phyloP scores from a whole-genome alignment of 176 grass and related monocot species.

The Carex pumila region DNA sequence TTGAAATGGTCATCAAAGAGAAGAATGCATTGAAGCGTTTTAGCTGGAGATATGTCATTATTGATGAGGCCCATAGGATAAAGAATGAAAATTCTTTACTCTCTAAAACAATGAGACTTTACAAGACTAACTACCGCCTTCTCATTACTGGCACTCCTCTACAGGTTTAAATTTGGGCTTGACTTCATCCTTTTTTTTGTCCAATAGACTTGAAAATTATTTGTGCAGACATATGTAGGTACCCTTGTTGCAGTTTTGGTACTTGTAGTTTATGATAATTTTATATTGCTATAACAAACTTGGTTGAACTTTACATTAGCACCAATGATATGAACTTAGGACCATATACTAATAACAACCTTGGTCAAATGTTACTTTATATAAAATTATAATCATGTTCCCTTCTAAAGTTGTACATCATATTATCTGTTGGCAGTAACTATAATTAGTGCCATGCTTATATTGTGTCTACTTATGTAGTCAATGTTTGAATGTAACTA shows the following conservation, averaged over 20 bases:
- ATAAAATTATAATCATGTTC: background rate
- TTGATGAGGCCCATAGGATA: conserved; percentile 79
- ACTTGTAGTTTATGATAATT: background rate
- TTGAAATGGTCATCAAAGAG: conserved; percentile 87
- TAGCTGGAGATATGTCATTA: conserved; percentile 80
- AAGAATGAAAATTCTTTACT: conserved; percentile 81
- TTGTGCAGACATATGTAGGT: background rate
- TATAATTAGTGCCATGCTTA: background rate
- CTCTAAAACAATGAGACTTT: conserved; percentile 80
- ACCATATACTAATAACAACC: background rate
- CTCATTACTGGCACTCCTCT: conserved; percentile 68
- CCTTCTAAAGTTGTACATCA: background rate
- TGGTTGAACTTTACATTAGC: background rate
- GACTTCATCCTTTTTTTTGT: background rate
- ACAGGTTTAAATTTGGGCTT: conserved; percentile 33
- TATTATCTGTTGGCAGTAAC: background rate
- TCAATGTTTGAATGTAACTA: background rate
- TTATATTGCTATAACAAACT: conserved; percentile 7
- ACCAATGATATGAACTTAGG: background rate
- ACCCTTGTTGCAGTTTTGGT: background rate
- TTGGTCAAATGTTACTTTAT: background rate
- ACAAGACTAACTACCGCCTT: conserved; percentile 66
- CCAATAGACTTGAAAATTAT: background rate
- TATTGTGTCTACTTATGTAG: background rate
- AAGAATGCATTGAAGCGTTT: conserved; percentile 60